A percentile compares a stretch with the other conserved stretches of the same genome.
Evolutionary conservation across 129 eudicot genomes (phyloP).

Genomic region (Chrysanthemum seticuspe): DNA sequence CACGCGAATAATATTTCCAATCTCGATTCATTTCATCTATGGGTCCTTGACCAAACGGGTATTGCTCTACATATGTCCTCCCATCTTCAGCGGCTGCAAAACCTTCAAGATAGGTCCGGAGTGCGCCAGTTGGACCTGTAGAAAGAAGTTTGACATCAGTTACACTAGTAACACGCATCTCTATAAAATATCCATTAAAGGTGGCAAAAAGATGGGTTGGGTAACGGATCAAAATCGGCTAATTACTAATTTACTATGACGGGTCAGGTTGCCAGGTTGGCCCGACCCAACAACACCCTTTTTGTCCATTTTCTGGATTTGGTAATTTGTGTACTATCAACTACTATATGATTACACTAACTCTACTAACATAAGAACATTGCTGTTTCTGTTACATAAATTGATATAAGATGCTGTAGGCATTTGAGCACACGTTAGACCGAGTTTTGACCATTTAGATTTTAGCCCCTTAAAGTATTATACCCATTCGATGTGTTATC

Average conservation of each 20-base stretch:
- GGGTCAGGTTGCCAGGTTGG: neutral
- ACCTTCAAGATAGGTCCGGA: constrained; percentile 62
- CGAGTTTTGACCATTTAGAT: too few relatives aligned
- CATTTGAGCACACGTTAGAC: neutral
- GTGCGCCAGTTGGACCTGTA: constrained; percentile 73
- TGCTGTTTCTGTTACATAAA: too few relatives aligned
- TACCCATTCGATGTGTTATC: neutral
- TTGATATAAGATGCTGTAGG: neutral
- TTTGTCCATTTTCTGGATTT: too few relatives aligned
- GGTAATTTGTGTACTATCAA: too few relatives aligned
- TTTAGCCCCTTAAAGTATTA: neutral
- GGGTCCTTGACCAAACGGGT: constrained; percentile 70
- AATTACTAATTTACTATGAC: too few relatives aligned
- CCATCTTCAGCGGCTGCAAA: constrained; percentile 47
- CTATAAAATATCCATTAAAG: neutral
- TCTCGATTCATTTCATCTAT: constrained; percentile 47
- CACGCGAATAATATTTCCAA: constrained; percentile 57
- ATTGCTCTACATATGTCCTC: constrained; percentile 50
- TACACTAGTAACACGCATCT: neutral
- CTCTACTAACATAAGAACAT: too few relatives aligned
- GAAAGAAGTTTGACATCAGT: constrained; percentile 1
- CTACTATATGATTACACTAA: neutral
- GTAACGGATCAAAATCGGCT: neutral
- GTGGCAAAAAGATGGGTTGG: neutral
- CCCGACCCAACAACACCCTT: too few relatives aligned